A percentile compares a stretch with the other conserved stretches of the same genome.
Evolutionary conservation across 208 protist genomes (phyloP).

Genomic region (Herpetomonas muscarum): DNA sequence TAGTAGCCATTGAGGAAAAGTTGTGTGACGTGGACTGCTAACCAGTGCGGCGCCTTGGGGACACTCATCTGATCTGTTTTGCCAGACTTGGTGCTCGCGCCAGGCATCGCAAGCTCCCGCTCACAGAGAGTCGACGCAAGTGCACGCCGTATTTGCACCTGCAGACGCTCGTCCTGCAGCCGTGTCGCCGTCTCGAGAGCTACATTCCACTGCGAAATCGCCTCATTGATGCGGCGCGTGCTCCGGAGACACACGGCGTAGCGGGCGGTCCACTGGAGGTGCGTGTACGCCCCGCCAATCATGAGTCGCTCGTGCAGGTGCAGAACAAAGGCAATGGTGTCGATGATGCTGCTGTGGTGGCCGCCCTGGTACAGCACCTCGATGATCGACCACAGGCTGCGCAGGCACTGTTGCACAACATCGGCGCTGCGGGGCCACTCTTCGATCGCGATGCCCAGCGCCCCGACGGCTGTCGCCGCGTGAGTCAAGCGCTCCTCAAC

Average conservation of each 20-base stretch:
- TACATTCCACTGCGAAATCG: conserved; percentile 30
- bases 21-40: conserved; percentile 38
- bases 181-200: conserved; percentile 39
- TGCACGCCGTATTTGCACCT: conserved; percentile 67
- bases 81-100: conserved; percentile 10
- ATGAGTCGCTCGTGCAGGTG: conserved; percentile 64
- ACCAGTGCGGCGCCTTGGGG: conserved; percentile 16
- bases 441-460: conserved; percentile 56
- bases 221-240: conserved; percentile 43
- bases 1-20: conserved; percentile 24
- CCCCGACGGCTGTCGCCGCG: conserved; percentile 44
- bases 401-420: conserved; percentile 41
- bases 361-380: conserved; percentile 40
- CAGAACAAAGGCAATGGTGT: conserved; percentile 58
- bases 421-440: conserved; percentile 58
- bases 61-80: conserved; percentile 16
- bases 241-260: conserved; percentile 60
- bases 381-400: conserved; percentile 58
- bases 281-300: conserved; percentile 55
- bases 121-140: conserved; percentile 14
- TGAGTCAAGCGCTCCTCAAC: conserved; percentile 40
- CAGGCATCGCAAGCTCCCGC: conserved; percentile 11
- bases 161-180: conserved; percentile 57
- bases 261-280: conserved; percentile 68
- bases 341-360: conserved; percentile 42